Base-by-base conservation (phyloP, 495 filamentous ascomycete species). In the Penicillium maclennaniae region DNA sequence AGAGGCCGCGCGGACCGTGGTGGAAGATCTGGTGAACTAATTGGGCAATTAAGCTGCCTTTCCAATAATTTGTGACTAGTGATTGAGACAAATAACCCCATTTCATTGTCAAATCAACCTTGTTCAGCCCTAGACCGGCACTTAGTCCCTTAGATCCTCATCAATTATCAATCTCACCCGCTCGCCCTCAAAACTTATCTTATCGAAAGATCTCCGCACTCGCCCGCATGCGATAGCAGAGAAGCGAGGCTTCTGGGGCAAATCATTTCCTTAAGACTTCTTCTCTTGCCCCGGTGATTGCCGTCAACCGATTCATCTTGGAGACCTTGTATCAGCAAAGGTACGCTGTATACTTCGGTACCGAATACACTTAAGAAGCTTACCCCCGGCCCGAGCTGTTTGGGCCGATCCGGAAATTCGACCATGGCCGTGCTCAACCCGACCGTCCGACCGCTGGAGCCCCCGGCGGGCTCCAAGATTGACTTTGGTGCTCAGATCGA, bases 401-500 rank as follows among this genome's bases (percentile, higher is more conserved):
- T 16, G 34, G 6, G 19, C 26, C 41, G 34, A 25, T 31, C n/a
- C 36, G 19, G 23, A n/a, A 37, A 14, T 17, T 4, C n/a, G 45
- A 43, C 25, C 17, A 61, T 68, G 56, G 52, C 63, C 34, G 58
- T 62, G 26, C 28, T 46, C 37, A 49, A 49, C 26, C 59, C 51
- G 25, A 62, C 56, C 14, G 61, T 67, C 21, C 67, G 65, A 21
- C 80, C 77, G 31, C 54, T 83, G 20, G 21, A 65, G 9, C 60
- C 66, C 27, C 73, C 75, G 2, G 47, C 68, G n/a, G 72, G 72
- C 42, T 84, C 80, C 9, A 55, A 71, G 8, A 70, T 83, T 52
- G 68, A 85, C 55, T 85, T 87, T 46, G 84, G 85, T 6, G 82
- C 81, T 5, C 58, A 76, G 19, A 69, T 85, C 53, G 65, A 72